Conservation (phyloP, 2,329 filamentous ascomycete genomes). For the Ophiocordyceps robertsii region DNA sequence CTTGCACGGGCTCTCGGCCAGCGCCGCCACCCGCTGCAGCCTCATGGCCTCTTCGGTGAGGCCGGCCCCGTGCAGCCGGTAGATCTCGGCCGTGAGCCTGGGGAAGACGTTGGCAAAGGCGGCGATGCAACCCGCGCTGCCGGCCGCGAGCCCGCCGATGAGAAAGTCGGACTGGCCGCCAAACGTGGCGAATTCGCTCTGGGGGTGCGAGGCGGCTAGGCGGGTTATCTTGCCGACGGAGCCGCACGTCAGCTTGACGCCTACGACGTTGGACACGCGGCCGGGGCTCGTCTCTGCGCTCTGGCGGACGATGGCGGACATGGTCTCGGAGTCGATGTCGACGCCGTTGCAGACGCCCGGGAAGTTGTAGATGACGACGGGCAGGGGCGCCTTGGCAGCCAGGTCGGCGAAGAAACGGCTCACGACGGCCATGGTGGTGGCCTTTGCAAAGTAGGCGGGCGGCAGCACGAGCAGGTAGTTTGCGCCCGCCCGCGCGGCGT, state of each 20-base stretch:
- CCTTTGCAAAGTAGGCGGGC: conserved; percentile 69
- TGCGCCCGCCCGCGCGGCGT: conserved; percentile 54
- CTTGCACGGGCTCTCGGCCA: conserved; percentile 7
- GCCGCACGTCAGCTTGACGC: background rate
- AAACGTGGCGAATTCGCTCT: background rate
- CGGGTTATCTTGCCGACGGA: background rate
- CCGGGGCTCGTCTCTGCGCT: background rate
- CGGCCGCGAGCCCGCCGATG: background rate
- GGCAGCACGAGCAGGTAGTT: conserved; percentile 72
- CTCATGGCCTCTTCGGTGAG: conserved; percentile 1
- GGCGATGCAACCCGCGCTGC: background rate
- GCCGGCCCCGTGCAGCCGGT: conserved; percentile 2
- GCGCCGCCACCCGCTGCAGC: conserved; percentile 3
- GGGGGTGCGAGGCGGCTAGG: background rate
- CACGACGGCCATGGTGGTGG: conserved; percentile 60
- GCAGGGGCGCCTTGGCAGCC: conserved; percentile 61
- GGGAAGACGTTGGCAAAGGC: background rate
- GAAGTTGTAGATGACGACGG: conserved; percentile 84
- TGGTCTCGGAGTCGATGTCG: conserved; percentile 72
- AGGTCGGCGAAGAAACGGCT: conserved; percentile 58
- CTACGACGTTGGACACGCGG: background rate
- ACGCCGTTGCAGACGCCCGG: conserved; percentile 76
- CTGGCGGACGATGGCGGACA: background rate
- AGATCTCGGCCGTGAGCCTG: conserved; percentile 1
- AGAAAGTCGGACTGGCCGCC: background rate